These are phyloP conservation scores for Rhizopus delemar DNA, from an alignment of 371 early-diverging fungal species.

Conservation along the genomic window DNA sequence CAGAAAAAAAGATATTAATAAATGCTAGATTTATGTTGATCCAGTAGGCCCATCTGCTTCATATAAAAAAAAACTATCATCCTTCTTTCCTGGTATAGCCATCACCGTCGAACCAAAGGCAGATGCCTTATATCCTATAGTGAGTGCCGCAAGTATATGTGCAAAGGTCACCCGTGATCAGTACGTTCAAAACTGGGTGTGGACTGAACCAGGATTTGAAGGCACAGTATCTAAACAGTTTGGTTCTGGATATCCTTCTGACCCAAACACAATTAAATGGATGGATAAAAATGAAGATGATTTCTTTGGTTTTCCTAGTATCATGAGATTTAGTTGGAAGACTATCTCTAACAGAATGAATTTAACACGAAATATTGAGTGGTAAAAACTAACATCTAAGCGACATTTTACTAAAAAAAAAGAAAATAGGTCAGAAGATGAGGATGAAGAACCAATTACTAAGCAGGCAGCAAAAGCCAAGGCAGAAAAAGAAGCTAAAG, in stretches of 20 bases:
- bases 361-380: slow-evolving; percentile 44
- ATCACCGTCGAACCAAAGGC: slow-evolving; percentile 96
- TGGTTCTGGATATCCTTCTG: slow-evolving; percentile 98
- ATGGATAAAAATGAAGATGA: slow-evolving; percentile 76
- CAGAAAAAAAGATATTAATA: not conserved
- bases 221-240: slow-evolving; percentile 57
- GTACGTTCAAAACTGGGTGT: slow-evolving; percentile 79
- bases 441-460: slow-evolving; percentile 22
- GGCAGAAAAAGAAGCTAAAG: slow-evolving; percentile 16
- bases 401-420: not conserved
- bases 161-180: slow-evolving; percentile 98
- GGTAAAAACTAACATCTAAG: slow-evolving; percentile 31
- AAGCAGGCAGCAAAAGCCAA: slow-evolving; percentile 9
- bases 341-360: slow-evolving; percentile 82
- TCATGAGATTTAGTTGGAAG: slow-evolving; percentile 96
- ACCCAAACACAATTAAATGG: slow-evolving; percentile 95
- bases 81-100: slow-evolving; percentile 71
- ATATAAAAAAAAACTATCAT: slow-evolving; percentile 79
- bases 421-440: slow-evolving; percentile 21
- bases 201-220: slow-evolving; percentile 64
- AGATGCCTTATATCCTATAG: slow-evolving; percentile 93
- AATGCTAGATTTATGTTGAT: slow-evolving; percentile 89
- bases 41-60: slow-evolving; percentile 93
- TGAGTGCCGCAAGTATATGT: slow-evolving; percentile 98
- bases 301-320: slow-evolving; percentile 91